phyloP scores from a whole-genome alignment of 1,139 yeast genomes.

The Pichia norvegensis region DNA sequence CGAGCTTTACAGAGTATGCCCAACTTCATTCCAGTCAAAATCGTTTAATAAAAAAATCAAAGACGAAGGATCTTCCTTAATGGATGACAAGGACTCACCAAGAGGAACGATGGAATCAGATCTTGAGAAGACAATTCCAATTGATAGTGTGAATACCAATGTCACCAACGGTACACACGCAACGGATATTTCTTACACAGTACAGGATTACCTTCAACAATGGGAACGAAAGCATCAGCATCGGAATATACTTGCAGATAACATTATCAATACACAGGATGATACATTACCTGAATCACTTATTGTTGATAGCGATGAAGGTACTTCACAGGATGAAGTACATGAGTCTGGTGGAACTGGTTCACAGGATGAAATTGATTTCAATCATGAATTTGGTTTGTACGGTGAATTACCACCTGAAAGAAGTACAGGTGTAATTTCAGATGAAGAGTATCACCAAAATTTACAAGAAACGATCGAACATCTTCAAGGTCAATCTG shows the following conservation, averaged over 20 bases:
- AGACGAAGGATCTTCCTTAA: constrained; percentile 20
- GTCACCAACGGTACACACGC: neutral
- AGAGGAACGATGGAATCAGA: constrained; percentile 1
- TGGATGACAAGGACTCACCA: neutral
- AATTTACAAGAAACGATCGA: constrained; percentile 1
- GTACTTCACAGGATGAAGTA: neutral
- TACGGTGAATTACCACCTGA: constrained; percentile 5
- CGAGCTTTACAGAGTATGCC: constrained; percentile 42
- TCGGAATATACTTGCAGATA: constrained; percentile 7
- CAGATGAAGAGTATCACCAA: constrained; percentile 2
- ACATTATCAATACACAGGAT: constrained; percentile 4
- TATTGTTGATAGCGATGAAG: neutral
- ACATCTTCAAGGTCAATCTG: constrained; percentile 4
- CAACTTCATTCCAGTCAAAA: constrained; percentile 37
- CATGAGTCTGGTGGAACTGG: neutral
- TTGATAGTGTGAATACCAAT: neutral
- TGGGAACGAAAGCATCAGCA: constrained; percentile 9
- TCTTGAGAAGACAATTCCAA: neutral
- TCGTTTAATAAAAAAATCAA: constrained; percentile 24
- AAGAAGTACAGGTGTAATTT: neutral
- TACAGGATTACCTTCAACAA: constrained; percentile 8
- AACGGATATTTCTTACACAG: neutral
- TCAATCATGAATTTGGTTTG: constrained; percentile 6
- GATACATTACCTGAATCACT: constrained; percentile 1
- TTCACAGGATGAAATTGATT: neutral